Evolutionary conservation across 78 protist species (phyloP), one percentile per base, ranked within the genome.

Genomic region (Reticulomyxa filosa): DNA sequence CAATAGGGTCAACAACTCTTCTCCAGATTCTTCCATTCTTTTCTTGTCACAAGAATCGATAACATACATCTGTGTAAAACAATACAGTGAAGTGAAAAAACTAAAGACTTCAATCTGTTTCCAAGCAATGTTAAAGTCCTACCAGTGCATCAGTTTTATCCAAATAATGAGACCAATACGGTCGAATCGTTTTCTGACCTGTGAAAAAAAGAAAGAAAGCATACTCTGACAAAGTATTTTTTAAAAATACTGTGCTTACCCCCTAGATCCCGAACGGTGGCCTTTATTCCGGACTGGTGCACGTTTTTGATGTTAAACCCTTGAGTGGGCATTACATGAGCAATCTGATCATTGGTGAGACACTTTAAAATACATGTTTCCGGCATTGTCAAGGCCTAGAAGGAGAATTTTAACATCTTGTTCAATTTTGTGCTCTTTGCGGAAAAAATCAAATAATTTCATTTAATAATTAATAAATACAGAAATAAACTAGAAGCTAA

Each of bases 181-280:
- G 78, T 0, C 92, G 80, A 56, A 86, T 81, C 46, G 73, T 57
- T 76, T 72, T 70, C 56, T 86, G 92, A 7, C 86, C 62, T 46
- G 27, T 23, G 2, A 3, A 2, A 48, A 20, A 17, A 42, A 22
- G n/a, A 8, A 32, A 7, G 7, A 20, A 23, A 6, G 20, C 6
- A 8, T 17, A 13, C 48, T 32, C 7, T 32, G n/a, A 6, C 7
- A 6, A 32, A 61, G 7, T 11, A 6, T 23, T 25, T 39, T 42
- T 22, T 25, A 10, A 8, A 42, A 5, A 39, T n/a, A 42, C 37
- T 39, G 7, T 6, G 20, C 4, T 59, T 3, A 38, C 68, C 92
- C 0, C 92, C 92, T 17, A 86, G 74, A 27, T 86, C 92, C 92
- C 92, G 82, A 48, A 86, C 81, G 57, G 81, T 82, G 48, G 82